A percentile compares a stretch with the other conserved stretches of the same genome.
phyloP scores from a whole-genome alignment of 2,329 filamentous ascomycete genomes.

The Fusarium sp. region DNA sequence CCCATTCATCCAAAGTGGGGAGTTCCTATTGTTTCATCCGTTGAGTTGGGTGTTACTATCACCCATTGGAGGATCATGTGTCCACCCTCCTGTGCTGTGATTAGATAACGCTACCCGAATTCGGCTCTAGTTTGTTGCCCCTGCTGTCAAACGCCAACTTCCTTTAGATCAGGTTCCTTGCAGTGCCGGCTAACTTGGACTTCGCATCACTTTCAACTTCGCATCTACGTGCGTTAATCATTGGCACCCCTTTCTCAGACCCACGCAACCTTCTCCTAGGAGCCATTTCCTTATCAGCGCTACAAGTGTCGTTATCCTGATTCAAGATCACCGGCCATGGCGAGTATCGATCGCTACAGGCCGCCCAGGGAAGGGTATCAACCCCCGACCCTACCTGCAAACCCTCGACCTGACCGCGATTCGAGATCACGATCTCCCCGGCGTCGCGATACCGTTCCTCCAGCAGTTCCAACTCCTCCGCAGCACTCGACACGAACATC shows the following conservation, averaged over 20 bases:
- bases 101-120: constrained; percentile 40
- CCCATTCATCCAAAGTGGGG: constrained; percentile 18
- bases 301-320: constrained; percentile 39
- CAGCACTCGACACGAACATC: constrained; percentile 65
- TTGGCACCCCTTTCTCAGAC: constrained; percentile 16
- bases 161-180: constrained; percentile 38
- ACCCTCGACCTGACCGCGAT: constrained; percentile 53
- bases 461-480: constrained; percentile 70
- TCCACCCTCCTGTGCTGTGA: constrained; percentile 26
- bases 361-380: constrained; percentile 67
- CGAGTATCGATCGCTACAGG: constrained; percentile 69
- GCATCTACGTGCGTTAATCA: constrained; percentile 9
- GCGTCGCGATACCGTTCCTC: constrained; percentile 64
- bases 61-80: constrained; percentile 36
- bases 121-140: constrained; percentile 24
- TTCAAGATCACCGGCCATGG: constrained; percentile 56
- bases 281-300: constrained; percentile 26
- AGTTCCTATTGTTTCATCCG: constrained; percentile 17
- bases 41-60: constrained; percentile 9
- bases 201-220: constrained; percentile 27
- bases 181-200: constrained; percentile 10
- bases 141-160: constrained; percentile 36
- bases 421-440: constrained; percentile 61
- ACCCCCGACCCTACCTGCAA: constrained; percentile 58
- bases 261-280: constrained; percentile 39